Base-by-base conservation (phyloP, 2,329 filamentous ascomycete genomes). In the Aulographum hederae region DNA sequence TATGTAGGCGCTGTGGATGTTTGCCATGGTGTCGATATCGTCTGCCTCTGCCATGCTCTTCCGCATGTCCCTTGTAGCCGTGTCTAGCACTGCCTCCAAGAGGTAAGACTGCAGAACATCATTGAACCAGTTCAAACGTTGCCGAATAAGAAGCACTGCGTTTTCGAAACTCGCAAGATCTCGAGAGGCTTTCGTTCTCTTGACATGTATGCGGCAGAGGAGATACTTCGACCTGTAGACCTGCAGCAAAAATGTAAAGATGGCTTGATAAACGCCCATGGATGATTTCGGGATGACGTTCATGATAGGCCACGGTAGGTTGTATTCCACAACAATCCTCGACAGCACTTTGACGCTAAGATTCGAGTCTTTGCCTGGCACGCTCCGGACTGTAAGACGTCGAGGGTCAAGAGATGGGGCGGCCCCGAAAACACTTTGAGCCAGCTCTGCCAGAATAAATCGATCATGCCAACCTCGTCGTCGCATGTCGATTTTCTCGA, bases 21-120 rank as follows among this genome's bases (percentile, higher is more conserved):
- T 53, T 17, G 84, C 73, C 79, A 94, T 91, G 17, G 67, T 67
- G 46, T 94, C 82, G 6, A 94, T 70, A 41, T 86, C 81, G 17
- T 65, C 61, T 0, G 80, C 71, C 4, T 57, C 54, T 11, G 54
- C 51, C 32, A 94, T 62, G 0, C 63, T 57, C 2, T 51, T 47
- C 4, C 57, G 56, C 57, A 94, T 66, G 18, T 60, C 57, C 2
- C 52, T 45, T 2, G 64, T 67, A 15, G 71, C 62, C 0, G 72
- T 67, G 0, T 64, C 65, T 1, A 92, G 61, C 1, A 85, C 78
- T 2, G 82, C 64, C 12, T 72, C 75, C 3, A 73, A 74, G 4
- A 92, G 56, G 46, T 93, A 89, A 6, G 73, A 73, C 43, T 81
- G 75, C 2, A 93, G 44, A 0, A 67, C 70, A 39, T 74, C 76